phyloP scores from a whole-genome alignment of 306 rosid species.

The Ceratonia siliqua region DNA sequence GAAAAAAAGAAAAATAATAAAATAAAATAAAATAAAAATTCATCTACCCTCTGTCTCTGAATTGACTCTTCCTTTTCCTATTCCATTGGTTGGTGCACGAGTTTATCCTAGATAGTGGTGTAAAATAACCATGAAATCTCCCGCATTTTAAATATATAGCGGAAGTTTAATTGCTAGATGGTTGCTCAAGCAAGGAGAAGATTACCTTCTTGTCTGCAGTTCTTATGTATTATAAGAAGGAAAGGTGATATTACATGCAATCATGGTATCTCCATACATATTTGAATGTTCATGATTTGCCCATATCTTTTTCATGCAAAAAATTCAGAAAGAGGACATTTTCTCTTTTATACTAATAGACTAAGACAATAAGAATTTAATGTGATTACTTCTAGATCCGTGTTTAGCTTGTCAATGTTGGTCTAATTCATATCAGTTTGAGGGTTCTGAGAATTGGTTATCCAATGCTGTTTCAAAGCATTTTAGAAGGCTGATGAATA shows the following conservation, averaged over 20 bases:
- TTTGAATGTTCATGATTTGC: neutral
- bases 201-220: neutral
- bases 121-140: neutral
- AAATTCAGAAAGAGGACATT: neutral
- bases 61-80: neutral
- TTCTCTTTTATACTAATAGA: neutral
- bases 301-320: neutral
- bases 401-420: constrained; percentile 1
- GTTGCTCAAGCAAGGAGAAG: neutral
- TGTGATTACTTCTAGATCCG: neutral
- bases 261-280: neutral
- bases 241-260: neutral
- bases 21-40: no score
- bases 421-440: constrained; percentile 1
- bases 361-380: neutral
- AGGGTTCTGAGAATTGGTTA: neutral
- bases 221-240: neutral
- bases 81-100: neutral
- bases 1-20: no score
- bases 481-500: constrained; percentile 11
- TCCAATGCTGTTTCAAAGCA: neutral
- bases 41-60: no score
- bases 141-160: neutral
- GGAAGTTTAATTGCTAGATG: neutral
- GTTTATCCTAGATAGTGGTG: neutral